These are phyloP conservation scores for Cymbidium sinense DNA, from an alignment of 106 monocot genomes.

Conservation along the genomic window DNA sequence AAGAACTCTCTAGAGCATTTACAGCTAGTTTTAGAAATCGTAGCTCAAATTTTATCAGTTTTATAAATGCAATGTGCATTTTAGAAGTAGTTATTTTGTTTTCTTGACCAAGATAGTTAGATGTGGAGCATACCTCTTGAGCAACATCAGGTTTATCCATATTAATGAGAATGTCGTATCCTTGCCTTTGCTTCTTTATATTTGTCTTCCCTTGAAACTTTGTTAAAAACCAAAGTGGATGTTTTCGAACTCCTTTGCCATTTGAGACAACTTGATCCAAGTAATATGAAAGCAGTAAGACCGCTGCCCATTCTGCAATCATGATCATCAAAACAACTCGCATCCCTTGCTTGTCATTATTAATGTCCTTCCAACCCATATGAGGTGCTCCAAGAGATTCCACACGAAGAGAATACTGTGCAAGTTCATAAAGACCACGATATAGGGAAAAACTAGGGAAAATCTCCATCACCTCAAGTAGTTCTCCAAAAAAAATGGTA, in stretches of 20 bases:
- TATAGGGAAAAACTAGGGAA: conserved; percentile 21
- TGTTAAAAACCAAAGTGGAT: conserved; percentile 18
- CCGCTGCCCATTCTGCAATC: conserved; percentile 21
- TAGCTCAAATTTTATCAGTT: too few relatives aligned
- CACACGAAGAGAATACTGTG: conserved; percentile 6
- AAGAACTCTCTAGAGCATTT: too few relatives aligned
- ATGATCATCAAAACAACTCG: conserved; percentile 11
- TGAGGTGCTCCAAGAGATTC: not conserved
- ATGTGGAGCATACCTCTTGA: conserved; percentile 24
- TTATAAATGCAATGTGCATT: not conserved
- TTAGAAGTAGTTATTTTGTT: not conserved
- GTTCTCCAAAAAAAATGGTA: conserved; percentile 3
- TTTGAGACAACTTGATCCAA: conserved; percentile 23
- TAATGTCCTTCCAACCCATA: too few relatives aligned
- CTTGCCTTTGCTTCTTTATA: not conserved
- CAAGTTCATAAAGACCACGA: conserved; percentile 25
- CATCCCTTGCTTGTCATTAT: conserved; percentile 16
- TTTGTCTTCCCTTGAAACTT: not conserved
- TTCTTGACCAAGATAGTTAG: not conserved
- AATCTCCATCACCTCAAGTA: conserved; percentile 7
- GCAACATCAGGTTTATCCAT: conserved; percentile 32
- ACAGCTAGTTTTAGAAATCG: too few relatives aligned
- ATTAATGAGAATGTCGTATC: conserved; percentile 16
- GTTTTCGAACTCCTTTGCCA: conserved; percentile 8
- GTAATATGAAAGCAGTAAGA: conserved; percentile 16